These are phyloP conservation scores for Ophiostoma ulmi DNA, from an alignment of 2,329 filamentous ascomycete species.

Conservation along the genomic window DNA sequence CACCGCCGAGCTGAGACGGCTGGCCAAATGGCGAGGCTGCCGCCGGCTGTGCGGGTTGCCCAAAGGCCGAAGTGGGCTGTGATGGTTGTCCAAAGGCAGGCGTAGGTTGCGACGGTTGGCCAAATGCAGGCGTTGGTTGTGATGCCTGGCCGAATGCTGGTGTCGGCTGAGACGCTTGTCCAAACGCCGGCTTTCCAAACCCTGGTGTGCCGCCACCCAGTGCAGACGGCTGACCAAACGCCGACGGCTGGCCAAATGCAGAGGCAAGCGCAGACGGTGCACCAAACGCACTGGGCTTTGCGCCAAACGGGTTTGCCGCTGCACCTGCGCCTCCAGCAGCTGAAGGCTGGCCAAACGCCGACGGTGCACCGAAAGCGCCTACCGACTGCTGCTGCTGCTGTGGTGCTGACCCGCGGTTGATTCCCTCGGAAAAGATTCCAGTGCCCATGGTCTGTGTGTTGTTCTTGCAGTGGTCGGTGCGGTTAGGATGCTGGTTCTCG, in stretches of 20 bases:
- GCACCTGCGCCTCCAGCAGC: background rate
- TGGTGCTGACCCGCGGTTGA: constrained; percentile 23
- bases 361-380: constrained; percentile 24
- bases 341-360: constrained; percentile 14
- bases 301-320: constrained; percentile 22
- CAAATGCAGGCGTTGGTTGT: constrained; percentile 30
- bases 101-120: constrained; percentile 32
- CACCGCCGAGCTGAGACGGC: constrained; percentile 30
- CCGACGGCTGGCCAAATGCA: constrained; percentile 14
- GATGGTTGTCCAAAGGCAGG: constrained; percentile 26
- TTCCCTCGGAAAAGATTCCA: constrained; percentile 43
- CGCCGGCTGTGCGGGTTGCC: constrained; percentile 27
- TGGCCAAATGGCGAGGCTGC: constrained; percentile 37
- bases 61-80: constrained; percentile 28
- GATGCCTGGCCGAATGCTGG: constrained; percentile 27
- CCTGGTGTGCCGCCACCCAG: background rate
- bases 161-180: constrained; percentile 20
- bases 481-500: constrained; percentile 68
- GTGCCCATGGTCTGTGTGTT: constrained; percentile 40
- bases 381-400: background rate
- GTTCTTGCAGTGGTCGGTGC: constrained; percentile 57
- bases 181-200: constrained; percentile 25
- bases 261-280: constrained; percentile 11
- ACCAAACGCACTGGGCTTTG: constrained; percentile 24
- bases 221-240: constrained; percentile 33